A percentile compares a stretch with the other conserved stretches of the same genome.
Conservation (phyloP, 2,329 filamentous ascomycete genomes). For the Aulographum hederae region DNA sequence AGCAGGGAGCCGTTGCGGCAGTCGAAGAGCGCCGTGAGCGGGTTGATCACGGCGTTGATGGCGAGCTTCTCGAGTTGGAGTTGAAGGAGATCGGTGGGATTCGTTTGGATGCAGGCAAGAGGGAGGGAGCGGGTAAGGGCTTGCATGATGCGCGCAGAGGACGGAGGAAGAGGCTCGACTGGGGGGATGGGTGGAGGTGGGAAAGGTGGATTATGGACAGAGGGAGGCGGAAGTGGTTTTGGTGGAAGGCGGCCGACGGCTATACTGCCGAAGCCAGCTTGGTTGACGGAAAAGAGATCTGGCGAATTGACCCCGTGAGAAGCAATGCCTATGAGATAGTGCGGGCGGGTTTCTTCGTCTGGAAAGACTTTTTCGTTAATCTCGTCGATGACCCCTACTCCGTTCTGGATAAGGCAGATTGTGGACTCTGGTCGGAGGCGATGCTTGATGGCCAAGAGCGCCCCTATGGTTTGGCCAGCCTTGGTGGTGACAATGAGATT, state of each 20-base stretch:
- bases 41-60: constrained; percentile 59
- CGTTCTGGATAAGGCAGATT: constrained; percentile 61
- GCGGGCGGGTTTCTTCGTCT: constrained; percentile 45
- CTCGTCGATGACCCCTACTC: constrained; percentile 67
- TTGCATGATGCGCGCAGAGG: constrained; percentile 42
- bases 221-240: not conserved
- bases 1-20: constrained; percentile 54
- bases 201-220: no score
- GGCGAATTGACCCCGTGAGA: constrained; percentile 36
- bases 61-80: constrained; percentile 65
- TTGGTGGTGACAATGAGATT: constrained; percentile 71
- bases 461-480: constrained; percentile 45
- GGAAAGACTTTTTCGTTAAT: constrained; percentile 56
- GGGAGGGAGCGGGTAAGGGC: constrained; percentile 43
- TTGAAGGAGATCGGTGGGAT: constrained; percentile 43
- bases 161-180: constrained; percentile 16
- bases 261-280: constrained; percentile 41
- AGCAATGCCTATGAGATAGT: constrained; percentile 55
- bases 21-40: constrained; percentile 64
- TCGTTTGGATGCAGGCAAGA: constrained; percentile 41
- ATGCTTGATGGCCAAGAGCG: constrained; percentile 45
- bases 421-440: constrained; percentile 52
- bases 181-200: no score
- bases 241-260: constrained; percentile 24
- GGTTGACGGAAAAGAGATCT: constrained; percentile 31